Evolutionary conservation across 306 rosid species (phyloP), one percentile per base, ranked within the genome.

Genomic region (Spatholobus suberectus): DNA sequence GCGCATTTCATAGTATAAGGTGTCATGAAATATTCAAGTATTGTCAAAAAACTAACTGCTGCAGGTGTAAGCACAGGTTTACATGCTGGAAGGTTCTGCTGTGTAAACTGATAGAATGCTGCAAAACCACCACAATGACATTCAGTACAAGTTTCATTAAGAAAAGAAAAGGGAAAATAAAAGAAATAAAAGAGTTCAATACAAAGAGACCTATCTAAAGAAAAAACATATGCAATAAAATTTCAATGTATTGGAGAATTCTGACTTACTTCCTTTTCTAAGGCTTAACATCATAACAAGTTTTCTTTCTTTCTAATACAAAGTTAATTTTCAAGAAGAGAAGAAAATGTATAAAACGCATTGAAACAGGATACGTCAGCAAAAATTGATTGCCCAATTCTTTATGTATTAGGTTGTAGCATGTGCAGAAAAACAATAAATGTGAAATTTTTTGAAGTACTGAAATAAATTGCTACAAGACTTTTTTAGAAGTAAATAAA

Each of bases 71-170:
- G 97, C 71, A 92, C 93, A 24, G 98, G 97, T 83, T 91, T 93
- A 88, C 99, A 96, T 74, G 98, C 98, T 43, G 98, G 99, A 80
- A 96, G 99, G 63, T 71, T 92, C 86, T 96, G 99, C 91, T 96
- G 99, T 63, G 84, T 89, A 86, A 96, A 96, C 82, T 79, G 96
- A 87, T 87, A 52, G 18, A 83, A 80, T 73, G 91, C 98, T 96
- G 91, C 86, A 85, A 76, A 80, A 77, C 7, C 70, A 77, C 77
- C 87, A 80, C n/a, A 85, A 27, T 73, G 74, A 44, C 69, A 87
- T 70, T 81, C 73, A 78, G 67, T 41, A 52, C 41, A 75, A 57
- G 68, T 58, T 77, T 59, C 57, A 55, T 40, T 41, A 71, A 41
- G 65, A 38, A 65, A 81, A 43, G 41, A 51, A 52, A 63, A 61